A percentile compares a stretch with the other conserved stretches of the same genome.
Conservation (phyloP, 2,329 filamentous ascomycete species). For the Aspergillus candidus region DNA sequence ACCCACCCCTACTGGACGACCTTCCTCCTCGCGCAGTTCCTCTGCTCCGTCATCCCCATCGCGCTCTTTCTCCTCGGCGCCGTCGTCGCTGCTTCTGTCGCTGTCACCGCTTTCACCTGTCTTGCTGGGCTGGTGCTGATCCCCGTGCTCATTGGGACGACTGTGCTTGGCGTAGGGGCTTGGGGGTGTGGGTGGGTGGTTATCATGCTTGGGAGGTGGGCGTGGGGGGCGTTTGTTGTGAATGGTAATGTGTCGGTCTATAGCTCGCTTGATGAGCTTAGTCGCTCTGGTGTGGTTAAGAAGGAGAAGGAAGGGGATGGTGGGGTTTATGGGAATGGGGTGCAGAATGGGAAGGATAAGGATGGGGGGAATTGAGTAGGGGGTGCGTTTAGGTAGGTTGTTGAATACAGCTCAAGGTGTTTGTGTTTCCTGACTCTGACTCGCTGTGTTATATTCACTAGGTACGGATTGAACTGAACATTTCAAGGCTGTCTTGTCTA, state of each 20-base stretch:
- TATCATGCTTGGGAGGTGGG: conserved; percentile 34
- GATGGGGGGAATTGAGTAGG: conserved; percentile 1
- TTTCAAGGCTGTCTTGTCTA: neutral
- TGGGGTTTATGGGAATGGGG: neutral
- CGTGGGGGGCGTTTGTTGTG: conserved; percentile 4
- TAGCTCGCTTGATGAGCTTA: no score
- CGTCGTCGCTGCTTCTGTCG: conserved; percentile 56
- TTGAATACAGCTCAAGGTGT: no score
- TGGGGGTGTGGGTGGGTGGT: conserved; percentile 63
- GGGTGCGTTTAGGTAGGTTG: neutral
- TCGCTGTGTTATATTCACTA: no score
- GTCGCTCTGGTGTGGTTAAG: no score
- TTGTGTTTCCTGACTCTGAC: neutral
- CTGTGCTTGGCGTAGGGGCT: conserved; percentile 54
- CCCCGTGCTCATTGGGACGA: conserved; percentile 62
- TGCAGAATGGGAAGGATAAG: neutral
- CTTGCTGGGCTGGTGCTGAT: conserved; percentile 62
- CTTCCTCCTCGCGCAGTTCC: conserved; percentile 60
- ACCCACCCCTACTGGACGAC: conserved; percentile 63
- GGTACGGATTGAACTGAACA: neutral
- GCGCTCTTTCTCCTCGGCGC: conserved; percentile 61
- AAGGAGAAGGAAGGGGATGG: neutral
- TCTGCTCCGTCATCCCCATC: conserved; percentile 62
- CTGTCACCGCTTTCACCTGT: conserved; percentile 50
- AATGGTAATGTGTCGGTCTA: no score